Base-by-base conservation (phyloP, 768 basidiomycete species). In the Boletales sp. region DNA sequence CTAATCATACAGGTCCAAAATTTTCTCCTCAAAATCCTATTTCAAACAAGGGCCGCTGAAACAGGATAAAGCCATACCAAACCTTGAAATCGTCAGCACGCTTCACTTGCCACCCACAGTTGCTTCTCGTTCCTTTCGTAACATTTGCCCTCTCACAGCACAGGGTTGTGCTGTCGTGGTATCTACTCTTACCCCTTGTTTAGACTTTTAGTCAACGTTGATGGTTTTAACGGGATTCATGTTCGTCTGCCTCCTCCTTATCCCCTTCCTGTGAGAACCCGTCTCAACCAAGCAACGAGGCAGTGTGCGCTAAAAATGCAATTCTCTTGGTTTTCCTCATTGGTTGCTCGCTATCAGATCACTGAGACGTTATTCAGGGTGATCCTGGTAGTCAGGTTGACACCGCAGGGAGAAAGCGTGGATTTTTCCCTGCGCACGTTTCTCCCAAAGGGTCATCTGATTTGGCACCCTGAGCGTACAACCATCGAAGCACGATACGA, bases 231-330 rank as follows among this genome's bases (percentile, higher is more conserved):
- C 18, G 41, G 50, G 45, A 48, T 47, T 3, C 41, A 11, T 52
- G 40, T 32, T 39, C 30, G 19, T 47, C 43, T 40, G 43, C 17
- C 19, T 29, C 55, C 55, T 50, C 32, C 34, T 50, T 60, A 60
- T 65, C 53, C 52, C 54, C 55, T 48, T 47, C 4, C 42, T 48
- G 47, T 51, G 61, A 48, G 50, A 65, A 53, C 32, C 43, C 42
- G 40, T 24, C 38, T 40, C 36, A 54, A 45, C 43, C 43, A 36
- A 48, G 41, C 35, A 49, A 48, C 21, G 12, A 43, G 60, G 63
- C 65, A 32, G 65, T 67, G 64, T 52, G 48, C 27, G 30, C 51
- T 58, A 65, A 55, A 55, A 60, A 54, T 62, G 55, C 19, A 17
- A 30, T 54, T 54, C n/a, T 59, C 62, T 55, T 55, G 56, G 47